A percentile compares a stretch with the other conserved stretches of the same genome.
These are phyloP conservation scores for Globisporangium nodosum DNA, from an alignment of 352 stramenopile species.

Conservation along the genomic window DNA sequence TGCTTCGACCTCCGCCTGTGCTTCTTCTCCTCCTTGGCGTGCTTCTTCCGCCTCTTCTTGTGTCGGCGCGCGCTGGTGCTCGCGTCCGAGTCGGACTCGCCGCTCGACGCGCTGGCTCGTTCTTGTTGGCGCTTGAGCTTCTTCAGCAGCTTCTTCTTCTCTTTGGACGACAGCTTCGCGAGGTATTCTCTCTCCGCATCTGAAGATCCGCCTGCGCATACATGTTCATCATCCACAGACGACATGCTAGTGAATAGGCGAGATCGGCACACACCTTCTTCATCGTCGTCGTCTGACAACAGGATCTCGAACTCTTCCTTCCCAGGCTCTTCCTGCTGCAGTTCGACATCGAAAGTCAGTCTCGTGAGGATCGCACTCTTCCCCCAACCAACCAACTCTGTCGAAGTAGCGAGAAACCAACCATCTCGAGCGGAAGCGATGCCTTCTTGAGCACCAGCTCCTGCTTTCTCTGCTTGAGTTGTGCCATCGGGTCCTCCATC, in stretches of 20 bases:
- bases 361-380: not conserved
- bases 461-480: slow-evolving; percentile 48
- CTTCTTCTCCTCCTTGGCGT: slow-evolving; percentile 18
- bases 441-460: slow-evolving; percentile 48
- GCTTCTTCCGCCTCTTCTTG: slow-evolving; percentile 16
- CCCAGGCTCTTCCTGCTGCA: slow-evolving; percentile 18
- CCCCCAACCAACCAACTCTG: not conserved
- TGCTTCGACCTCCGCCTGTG: slow-evolving; percentile 4
- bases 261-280: not conserved
- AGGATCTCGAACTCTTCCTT: slow-evolving; percentile 59
- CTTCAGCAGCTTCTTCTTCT: slow-evolving; percentile 58
- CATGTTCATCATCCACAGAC: not conserved
- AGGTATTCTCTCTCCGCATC: slow-evolving; percentile 47
- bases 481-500: slow-evolving; percentile 69
- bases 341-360: not conserved
- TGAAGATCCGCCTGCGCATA: slow-evolving; percentile 12
- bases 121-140: slow-evolving; percentile 39
- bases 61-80: slow-evolving; percentile 6
- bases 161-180: slow-evolving; percentile 51
- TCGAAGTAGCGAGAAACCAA: slow-evolving; percentile 2
- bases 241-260: not conserved
- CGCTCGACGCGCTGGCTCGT: slow-evolving; percentile 6
- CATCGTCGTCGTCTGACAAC: slow-evolving; percentile 52
- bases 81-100: slow-evolving; percentile 17
- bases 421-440: slow-evolving; percentile 71